Base-by-base conservation (phyloP, 306 rosid species). In the Macrotyloma uniflorum region DNA sequence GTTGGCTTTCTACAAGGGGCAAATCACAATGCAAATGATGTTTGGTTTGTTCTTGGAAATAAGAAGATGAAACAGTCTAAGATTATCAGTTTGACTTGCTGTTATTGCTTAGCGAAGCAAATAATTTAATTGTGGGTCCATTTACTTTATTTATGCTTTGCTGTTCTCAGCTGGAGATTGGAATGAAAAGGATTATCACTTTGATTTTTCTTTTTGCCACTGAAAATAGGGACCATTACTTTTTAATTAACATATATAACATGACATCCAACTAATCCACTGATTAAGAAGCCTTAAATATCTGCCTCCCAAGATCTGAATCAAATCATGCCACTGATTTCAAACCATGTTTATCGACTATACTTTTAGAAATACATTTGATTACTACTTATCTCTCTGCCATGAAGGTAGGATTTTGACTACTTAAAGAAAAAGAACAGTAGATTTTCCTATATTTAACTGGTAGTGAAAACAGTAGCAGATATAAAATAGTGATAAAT, bases 91-190 rank as follows among this genome's bases (percentile, higher is more conserved):
- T 54, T 55, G 58, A 36, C 20, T 35, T 16, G 22, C 38, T 70
- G 38, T 45, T 40, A 51, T 57, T 8, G 43, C 13, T 38, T 30
- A 30, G 24, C 74, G 9, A 2, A 11, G 9, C 1, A 46, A 61
- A 62, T 10, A 33, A 57, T 38, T 36, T 23, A 15, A 23, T 55
- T 38, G 24, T 49, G 65, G 79, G 77, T 51, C 76, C 54, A 69
- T 65, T 64, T 28, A 33, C 80, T 67, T 66, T 55, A 67, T 19
- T 65, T 68, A n/a, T 66, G 80, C 70, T 43, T 55, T 15, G 88
- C 88, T 82, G 88, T 81, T 80, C 30, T 75, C 54, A 5, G 72
- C 74, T 62, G 35, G 80, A 65, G 57, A 18, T 16, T 18, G 33
- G 2, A 6, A 36, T 42, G 46, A 15, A 40, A 46, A 47, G 47